These are phyloP conservation scores for Aspergillus sp. DNA, from an alignment of 2,329 filamentous ascomycete genomes.

Conservation along the genomic window DNA sequence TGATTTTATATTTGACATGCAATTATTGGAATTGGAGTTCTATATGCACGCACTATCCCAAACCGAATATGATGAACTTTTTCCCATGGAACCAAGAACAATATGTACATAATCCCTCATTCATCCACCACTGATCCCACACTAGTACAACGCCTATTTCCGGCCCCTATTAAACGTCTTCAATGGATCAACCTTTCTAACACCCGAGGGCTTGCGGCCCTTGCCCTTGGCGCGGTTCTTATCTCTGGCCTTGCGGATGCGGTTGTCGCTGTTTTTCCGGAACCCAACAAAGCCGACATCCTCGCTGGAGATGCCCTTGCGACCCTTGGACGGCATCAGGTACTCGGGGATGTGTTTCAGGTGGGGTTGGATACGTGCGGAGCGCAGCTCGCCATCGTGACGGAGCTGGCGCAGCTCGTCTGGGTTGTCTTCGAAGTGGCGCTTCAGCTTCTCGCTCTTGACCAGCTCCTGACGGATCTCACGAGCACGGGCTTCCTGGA, in stretches of 20 bases:
- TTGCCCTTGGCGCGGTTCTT: constrained; percentile 47
- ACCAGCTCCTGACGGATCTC: constrained; percentile 88
- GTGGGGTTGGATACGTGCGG: constrained; percentile 82
- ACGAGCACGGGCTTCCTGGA: constrained; percentile 84
- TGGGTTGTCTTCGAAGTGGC: constrained; percentile 97
- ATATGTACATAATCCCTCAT: constrained; percentile 9
- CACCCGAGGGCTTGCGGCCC: constrained; percentile 53
- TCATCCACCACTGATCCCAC: background rate
- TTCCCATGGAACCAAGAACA: constrained; percentile 8
- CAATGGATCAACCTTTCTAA: constrained; percentile 71
- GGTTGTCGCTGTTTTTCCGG: constrained; percentile 52
- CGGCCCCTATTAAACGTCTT: constrained; percentile 75
- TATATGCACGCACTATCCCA: constrained; percentile 3
- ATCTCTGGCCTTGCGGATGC: constrained; percentile 52
- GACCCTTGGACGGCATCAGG: constrained; percentile 75
- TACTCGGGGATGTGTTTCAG: constrained; percentile 95
- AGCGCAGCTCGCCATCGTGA: constrained; percentile 84
- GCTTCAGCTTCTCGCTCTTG: constrained; percentile 89
- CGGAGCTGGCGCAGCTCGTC: constrained; percentile 82
- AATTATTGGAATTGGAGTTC: background rate
- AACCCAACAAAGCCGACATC: constrained; percentile 77
- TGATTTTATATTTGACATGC: background rate
- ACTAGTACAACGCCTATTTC: constrained; percentile 24
- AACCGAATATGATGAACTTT: background rate
- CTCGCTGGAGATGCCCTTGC: constrained; percentile 64